Evolutionary conservation across 495 filamentous ascomycete genomes (phyloP).

Genomic region (Penicillium canariense): DNA sequence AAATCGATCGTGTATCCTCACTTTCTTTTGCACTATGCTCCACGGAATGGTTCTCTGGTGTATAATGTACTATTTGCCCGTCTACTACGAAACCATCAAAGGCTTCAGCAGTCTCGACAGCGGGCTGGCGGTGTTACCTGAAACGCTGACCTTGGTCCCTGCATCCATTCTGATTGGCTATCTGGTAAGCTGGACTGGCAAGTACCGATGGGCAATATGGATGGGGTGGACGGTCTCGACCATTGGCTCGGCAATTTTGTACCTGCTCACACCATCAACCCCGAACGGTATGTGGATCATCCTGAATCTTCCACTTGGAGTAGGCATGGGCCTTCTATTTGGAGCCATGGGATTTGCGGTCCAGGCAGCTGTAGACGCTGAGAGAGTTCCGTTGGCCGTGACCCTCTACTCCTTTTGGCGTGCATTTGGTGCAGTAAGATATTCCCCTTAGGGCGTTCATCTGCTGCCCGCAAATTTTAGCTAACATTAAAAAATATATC

Average conservation of each 20-base stretch:
- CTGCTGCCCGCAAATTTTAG: too few relatives aligned
- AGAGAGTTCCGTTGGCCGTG: too few relatives aligned
- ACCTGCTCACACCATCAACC: slow-evolving; percentile 32
- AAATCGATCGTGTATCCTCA: slow-evolving; percentile 40
- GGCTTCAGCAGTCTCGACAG: slow-evolving; percentile 41
- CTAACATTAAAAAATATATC: too few relatives aligned
- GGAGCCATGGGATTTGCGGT: slow-evolving; percentile 34
- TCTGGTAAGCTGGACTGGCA: slow-evolving; percentile 37
- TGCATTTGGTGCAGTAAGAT: too few relatives aligned
- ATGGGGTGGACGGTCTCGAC: slow-evolving; percentile 42
- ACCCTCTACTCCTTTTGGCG: too few relatives aligned
- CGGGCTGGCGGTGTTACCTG: slow-evolving; percentile 41
- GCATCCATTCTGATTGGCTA: slow-evolving; percentile 44
- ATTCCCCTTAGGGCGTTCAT: too few relatives aligned
- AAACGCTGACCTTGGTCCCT: slow-evolving; percentile 47
- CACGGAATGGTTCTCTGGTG: slow-evolving; percentile 47
- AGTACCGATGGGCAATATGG: slow-evolving; percentile 44
- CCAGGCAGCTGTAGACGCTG: slow-evolving; percentile 36
- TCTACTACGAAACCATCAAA: slow-evolving; percentile 51
- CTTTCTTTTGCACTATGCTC: slow-evolving; percentile 32
- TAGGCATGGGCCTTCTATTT: slow-evolving; percentile 44
- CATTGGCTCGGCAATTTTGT: slow-evolving; percentile 37
- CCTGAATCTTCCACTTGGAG: slow-evolving; percentile 35
- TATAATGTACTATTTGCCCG: slow-evolving; percentile 43
- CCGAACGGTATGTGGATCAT: slow-evolving; percentile 35